Evolutionary conservation across 352 stramenopile genomes (phyloP).

Genomic region (Thraustochytrium striatum): DNA sequence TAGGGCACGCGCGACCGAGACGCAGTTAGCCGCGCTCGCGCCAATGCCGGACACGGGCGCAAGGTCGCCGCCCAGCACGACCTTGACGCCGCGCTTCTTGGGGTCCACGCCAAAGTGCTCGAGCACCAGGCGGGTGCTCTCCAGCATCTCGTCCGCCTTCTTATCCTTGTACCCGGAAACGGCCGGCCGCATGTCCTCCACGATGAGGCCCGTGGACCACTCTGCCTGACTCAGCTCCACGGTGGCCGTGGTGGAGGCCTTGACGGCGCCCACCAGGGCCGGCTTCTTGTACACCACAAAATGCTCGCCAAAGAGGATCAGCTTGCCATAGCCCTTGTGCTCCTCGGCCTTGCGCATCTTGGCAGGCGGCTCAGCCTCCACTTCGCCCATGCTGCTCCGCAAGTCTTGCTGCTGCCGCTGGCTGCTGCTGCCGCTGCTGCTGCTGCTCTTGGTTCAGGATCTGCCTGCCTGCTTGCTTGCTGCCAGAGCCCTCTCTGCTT

Average conservation of each 20-base stretch:
- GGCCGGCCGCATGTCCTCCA: constrained; percentile 64
- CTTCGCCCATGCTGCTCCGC: not conserved
- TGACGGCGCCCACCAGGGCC: constrained; percentile 63
- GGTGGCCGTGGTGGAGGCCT: constrained; percentile 62
- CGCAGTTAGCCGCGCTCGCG: constrained; percentile 61
- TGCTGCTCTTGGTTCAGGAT: not conserved
- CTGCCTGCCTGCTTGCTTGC: not conserved
- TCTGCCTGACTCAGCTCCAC: constrained; percentile 53
- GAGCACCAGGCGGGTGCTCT: constrained; percentile 61
- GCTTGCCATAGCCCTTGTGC: constrained; percentile 61
- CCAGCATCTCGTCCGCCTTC: constrained; percentile 62
- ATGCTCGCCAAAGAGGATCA: constrained; percentile 69
- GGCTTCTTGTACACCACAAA: constrained; percentile 70
- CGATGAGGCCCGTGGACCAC: constrained; percentile 55
- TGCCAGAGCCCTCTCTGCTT: not conserved
- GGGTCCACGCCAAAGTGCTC: constrained; percentile 61
- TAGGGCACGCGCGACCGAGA: constrained; percentile 61
- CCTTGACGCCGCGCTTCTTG: constrained; percentile 55
- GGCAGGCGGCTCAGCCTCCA: not conserved
- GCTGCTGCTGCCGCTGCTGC: not conserved
- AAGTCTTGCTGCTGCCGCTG: not conserved
- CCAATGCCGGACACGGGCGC: constrained; percentile 64
- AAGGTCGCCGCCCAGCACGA: constrained; percentile 64
- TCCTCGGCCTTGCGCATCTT: constrained; percentile 33
- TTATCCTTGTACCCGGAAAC: constrained; percentile 66